Base-by-base conservation (phyloP, 768 basidiomycete species). In the Xerocomellus dryophilus region DNA sequence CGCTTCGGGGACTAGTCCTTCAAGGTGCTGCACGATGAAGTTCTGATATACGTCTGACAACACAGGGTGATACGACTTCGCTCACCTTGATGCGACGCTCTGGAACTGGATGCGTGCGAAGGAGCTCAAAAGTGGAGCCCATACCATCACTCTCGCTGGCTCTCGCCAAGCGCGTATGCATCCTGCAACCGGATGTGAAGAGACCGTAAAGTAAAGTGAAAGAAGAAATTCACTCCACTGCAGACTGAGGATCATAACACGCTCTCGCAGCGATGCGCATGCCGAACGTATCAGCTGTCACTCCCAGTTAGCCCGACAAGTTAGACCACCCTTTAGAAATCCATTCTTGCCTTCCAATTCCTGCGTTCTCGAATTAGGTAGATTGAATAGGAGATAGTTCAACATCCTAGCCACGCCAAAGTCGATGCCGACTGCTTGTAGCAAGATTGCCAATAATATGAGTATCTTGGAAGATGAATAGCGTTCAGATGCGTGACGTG, bases 271-370 rank as follows among this genome's bases (percentile, higher is more conserved):
- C 87, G 25, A 98, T 76, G 7, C 79, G 78, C 43, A 98, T 69
- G 8, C 96, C 95, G 47, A 98, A 87, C 27, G 82, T 78, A 66
- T 98, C 95, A 35, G 95, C 95, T 92, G 58, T 15, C 32, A 43
- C 15, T 15, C 31, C 35, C 11, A 23, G 18, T 54, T 7, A 65
- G 56, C n/a, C 41, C 21, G 25, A 43, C n/a, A 20, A 20, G 12
- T 31, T 12, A 17, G 34, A 35, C 21, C 12, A 1, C 34, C 20
- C 32, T 17, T 39, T 7, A 32, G 15, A 23, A 23, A 49, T 10
- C 5, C 8, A 12, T 18, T 36, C 64, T 49, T 31, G 84, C 90
- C 90, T 80, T 98, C 94, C 4, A 78, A 74, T 68, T 98, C 95
- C 43, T 88, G 82, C 18, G 73, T 82, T 47, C 95, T 75, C 0